These are phyloP conservation scores for Floccularia luteovirens DNA, from an alignment of 768 basidiomycete genomes.

Conservation along the genomic window DNA sequence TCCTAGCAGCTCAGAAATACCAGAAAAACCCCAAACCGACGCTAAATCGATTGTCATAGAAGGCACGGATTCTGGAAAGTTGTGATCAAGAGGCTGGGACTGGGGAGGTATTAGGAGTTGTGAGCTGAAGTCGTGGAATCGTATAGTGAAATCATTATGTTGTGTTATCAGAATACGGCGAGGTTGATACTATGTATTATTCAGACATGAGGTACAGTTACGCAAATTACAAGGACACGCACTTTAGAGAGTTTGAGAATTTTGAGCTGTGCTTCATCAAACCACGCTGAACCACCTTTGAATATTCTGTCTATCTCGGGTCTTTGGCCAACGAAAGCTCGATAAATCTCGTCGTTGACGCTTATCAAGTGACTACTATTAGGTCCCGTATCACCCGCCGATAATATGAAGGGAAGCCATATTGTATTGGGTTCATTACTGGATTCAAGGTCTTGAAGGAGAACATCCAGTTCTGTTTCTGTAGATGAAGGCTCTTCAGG, in stretches of 20 bases:
- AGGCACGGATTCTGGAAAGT: conserved; percentile 61
- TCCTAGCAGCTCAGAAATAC: conserved; percentile 21
- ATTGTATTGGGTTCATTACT: too few relatives aligned
- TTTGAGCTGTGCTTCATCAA: conserved; percentile 39
- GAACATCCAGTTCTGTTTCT: neutral
- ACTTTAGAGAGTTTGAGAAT: conserved; percentile 54
- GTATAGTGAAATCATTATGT: conserved; percentile 56
- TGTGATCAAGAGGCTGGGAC: conserved; percentile 39
- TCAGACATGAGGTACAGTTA: neutral
- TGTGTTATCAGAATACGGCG: conserved; percentile 58
- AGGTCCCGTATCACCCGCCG: conserved; percentile 20
- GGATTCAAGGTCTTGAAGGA: too few relatives aligned
- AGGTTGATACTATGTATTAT: conserved; percentile 40
- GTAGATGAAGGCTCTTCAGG: neutral
- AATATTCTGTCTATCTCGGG: conserved; percentile 17
- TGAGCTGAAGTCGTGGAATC: conserved; percentile 70
- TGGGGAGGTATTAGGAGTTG: conserved; percentile 46
- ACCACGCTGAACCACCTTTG: conserved; percentile 50
- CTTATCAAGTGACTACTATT: conserved; percentile 35
- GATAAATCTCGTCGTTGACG: conserved; percentile 40
- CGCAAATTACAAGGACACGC: conserved; percentile 7
- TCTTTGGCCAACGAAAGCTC: conserved; percentile 22
- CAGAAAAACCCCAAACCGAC: conserved; percentile 36
- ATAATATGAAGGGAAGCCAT: conserved; percentile 7
- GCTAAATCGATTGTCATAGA: conserved; percentile 55